Percentiles rank a stretch among this genome's conserved stretches.
phyloP scores from a whole-genome alignment of 176 grass and related monocot species.

The Juncus inflexus region DNA sequence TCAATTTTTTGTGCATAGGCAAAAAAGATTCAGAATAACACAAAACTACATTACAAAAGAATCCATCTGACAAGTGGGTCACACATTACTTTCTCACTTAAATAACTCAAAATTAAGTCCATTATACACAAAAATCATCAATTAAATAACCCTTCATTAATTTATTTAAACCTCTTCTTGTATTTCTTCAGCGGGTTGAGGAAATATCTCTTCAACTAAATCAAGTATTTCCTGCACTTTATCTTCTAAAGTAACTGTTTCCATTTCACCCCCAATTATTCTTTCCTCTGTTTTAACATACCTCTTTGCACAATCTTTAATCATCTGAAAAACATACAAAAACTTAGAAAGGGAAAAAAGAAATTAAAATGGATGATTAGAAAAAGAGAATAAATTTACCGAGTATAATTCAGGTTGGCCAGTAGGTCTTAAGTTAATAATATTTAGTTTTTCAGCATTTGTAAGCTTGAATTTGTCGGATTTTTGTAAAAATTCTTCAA shows the following conservation, averaged over 20 bases:
- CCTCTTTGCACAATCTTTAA: conserved; percentile 27
- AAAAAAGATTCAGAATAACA: too few relatives aligned
- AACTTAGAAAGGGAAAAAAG: neutral
- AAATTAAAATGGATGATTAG: neutral
- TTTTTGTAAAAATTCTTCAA: conserved; percentile 55
- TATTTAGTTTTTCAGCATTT: conserved; percentile 57
- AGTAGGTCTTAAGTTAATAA: conserved; percentile 62
- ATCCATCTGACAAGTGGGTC: too few relatives aligned
- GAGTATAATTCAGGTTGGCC: conserved; percentile 3
- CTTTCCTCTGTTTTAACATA: neutral
- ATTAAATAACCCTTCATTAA: too few relatives aligned
- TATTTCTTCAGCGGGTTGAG: neutral
- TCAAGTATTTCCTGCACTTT: conserved; percentile 8
- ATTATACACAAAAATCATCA: too few relatives aligned
- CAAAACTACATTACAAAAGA: too few relatives aligned
- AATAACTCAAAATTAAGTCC: too few relatives aligned
- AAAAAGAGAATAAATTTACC: conserved; percentile 12
- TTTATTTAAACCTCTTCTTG: conserved; percentile 8
- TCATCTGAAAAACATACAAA: neutral
- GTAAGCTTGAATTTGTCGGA: conserved; percentile 62
- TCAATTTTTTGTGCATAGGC: too few relatives aligned
- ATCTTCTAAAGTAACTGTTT: conserved; percentile 11
- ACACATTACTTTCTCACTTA: too few relatives aligned
- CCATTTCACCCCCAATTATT: neutral
- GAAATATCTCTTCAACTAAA: conserved; percentile 18